These are phyloP conservation scores for Hawksworthiomyces lignivorus DNA, from an alignment of 2,329 filamentous ascomycete genomes.

Conservation along the genomic window DNA sequence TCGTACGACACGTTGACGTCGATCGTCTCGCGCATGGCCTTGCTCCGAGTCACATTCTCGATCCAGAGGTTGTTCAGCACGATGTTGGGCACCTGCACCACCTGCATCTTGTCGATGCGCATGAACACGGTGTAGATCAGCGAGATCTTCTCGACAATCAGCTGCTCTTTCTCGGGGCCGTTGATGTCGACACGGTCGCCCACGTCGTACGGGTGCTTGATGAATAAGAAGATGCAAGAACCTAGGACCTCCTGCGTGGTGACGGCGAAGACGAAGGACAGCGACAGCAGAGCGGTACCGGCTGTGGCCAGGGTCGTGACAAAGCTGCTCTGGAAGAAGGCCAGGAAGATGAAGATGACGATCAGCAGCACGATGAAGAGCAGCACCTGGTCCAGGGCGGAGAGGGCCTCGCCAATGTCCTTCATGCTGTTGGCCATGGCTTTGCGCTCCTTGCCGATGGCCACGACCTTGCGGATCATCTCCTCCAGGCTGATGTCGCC, in stretches of 20 bases:
- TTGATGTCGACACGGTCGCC: conserved; percentile 85
- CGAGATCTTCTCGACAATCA: conserved; percentile 89
- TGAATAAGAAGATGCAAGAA: conserved; percentile 96
- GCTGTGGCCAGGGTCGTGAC: conserved; percentile 80
- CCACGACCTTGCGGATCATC: conserved; percentile 81
- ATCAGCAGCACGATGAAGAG: conserved; percentile 74
- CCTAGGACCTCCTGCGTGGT: conserved; percentile 94
- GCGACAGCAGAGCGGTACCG: conserved; percentile 81
- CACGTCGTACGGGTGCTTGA: conserved; percentile 97
- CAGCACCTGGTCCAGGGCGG: conserved; percentile 80
- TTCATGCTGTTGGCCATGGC: conserved; percentile 90
- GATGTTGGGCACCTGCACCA: conserved; percentile 82
- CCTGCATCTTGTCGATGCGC: conserved; percentile 72
- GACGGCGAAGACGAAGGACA: conserved; percentile 94
- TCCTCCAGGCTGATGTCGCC: conserved; percentile 93
- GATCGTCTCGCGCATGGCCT: conserved; percentile 82
- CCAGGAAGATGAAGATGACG: conserved; percentile 76
- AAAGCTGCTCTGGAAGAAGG: conserved; percentile 82
- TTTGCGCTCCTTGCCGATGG: conserved; percentile 79
- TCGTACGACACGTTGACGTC: conserved; percentile 76
- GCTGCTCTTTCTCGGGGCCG: conserved; percentile 47
- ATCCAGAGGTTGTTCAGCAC: conserved; percentile 88
- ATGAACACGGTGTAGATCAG: conserved; percentile 89
- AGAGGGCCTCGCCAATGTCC: conserved; percentile 91
- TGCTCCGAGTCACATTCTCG: conserved; percentile 86